Evolutionary conservation across 2,329 filamentous ascomycete genomes (phyloP).

Genomic region (Pseudogymnoascus sp.): DNA sequence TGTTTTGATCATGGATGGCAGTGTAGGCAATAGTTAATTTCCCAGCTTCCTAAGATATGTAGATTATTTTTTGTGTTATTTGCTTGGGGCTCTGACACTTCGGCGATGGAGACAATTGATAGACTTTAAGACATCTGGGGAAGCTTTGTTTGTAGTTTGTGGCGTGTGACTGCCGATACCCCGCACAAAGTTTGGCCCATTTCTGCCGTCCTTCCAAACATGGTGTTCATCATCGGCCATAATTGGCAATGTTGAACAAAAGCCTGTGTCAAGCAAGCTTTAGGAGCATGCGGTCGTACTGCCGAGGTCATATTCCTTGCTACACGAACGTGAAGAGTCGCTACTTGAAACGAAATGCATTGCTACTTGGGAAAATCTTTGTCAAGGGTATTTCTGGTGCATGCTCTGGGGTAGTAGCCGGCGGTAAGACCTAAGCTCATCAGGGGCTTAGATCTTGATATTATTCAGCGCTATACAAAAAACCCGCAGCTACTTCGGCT

Average conservation of each 20-base stretch:
- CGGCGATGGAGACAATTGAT: background rate
- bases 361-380: background rate
- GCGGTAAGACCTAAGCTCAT: background rate
- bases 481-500: background rate
- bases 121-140: background rate
- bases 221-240: background rate
- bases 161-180: background rate
- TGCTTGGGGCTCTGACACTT: background rate
- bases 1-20: background rate
- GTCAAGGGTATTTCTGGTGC: background rate
- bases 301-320: background rate
- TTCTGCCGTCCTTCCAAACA: background rate
- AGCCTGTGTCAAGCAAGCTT: background rate
- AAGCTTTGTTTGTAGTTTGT: background rate
- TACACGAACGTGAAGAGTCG: background rate
- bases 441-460: background rate
- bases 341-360: background rate
- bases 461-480: background rate
- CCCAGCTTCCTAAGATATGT: background rate
- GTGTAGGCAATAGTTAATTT: background rate
- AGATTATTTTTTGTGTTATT: background rate
- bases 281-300: background rate
- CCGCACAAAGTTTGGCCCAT: background rate
- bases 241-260: background rate
- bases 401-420: background rate